Base-by-base conservation (phyloP, 139 green algal genomes). In the Gonium pectorale region DNA sequence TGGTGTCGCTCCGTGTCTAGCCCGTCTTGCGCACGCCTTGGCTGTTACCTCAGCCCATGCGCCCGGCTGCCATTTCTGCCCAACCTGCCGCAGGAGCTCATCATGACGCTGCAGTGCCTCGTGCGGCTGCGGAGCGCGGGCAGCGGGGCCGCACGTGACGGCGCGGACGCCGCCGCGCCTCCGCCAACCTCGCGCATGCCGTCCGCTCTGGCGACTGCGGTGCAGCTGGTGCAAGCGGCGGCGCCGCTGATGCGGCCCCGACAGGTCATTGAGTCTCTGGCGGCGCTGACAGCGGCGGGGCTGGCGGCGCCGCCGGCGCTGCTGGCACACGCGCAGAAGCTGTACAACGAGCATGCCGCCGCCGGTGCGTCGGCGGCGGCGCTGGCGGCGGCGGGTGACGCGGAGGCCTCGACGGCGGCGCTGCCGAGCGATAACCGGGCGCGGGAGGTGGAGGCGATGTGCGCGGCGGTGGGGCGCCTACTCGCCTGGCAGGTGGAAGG, bases 161-260 rank as follows among this genome's bases (percentile, higher is more conserved):
- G 15, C 46, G 46, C n/a, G n/a, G n/a, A n/a, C n/a, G n/a, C n/a
- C n/a, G n/a, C n/a, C n/a, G n/a, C n/a, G n/a, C n/a, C n/a, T n/a
- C n/a, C n/a, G n/a, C n/a, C n/a, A n/a, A n/a, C n/a, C n/a, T n/a
- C n/a, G n/a, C 52, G 49, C 24, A 80, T 80, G 72, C 72, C 72
- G 19, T 31, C 72, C 8, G 72, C 72, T 37, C 33, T 80, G 52
- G 49, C n/a, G 6, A n/a, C 38, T 52, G 51, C 72, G 52, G 72
- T 80, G 37, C 72, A 67, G 35, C 49, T 80, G 11, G 24, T 80
- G 15, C 52, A 67, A 3, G 72, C 72, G 51, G 72, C 72, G 35
- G 72, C 72, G 51, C 51, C 51, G 72, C 54, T 80, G 35, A 80
- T 80, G 52, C 11, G 3, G 35, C 35, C 51, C 11, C 52, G 51